A percentile compares a stretch with the other conserved stretches of the same genome.
Conservation (phyloP, 2,329 filamentous ascomycete species). For the Penicillium sp. region DNA sequence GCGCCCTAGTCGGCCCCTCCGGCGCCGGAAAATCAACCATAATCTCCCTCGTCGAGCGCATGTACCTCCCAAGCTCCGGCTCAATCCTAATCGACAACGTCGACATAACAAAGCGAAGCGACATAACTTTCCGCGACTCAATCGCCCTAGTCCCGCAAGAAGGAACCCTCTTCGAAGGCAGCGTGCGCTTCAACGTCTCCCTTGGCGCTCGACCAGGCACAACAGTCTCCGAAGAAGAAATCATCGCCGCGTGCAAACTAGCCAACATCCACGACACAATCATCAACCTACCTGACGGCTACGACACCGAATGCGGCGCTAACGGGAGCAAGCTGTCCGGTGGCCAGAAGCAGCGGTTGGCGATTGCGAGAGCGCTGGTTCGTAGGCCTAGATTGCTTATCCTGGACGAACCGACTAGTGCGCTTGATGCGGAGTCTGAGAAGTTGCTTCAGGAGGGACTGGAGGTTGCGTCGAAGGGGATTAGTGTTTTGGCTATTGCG, state of each 20-base stretch:
- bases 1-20: constrained; percentile 68
- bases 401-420: constrained; percentile 65
- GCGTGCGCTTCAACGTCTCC: constrained; percentile 51
- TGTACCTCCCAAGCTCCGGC: constrained; percentile 58
- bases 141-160: constrained; percentile 55
- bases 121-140: constrained; percentile 47
- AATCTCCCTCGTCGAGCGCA: constrained; percentile 59
- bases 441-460: constrained; percentile 51
- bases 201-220: constrained; percentile 56
- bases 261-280: constrained; percentile 75
- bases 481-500: constrained; percentile 47
- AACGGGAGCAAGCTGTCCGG: constrained; percentile 58
- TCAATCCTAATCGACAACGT: constrained; percentile 57
- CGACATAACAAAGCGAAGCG: constrained; percentile 48
- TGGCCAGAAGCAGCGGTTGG: constrained; percentile 62
- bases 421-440: constrained; percentile 60
- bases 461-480: constrained; percentile 35
- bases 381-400: constrained; percentile 60
- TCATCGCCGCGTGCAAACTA: constrained; percentile 67
- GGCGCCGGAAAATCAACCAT: constrained; percentile 72
- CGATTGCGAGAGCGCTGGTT: constrained; percentile 62
- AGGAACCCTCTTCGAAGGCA: constrained; percentile 53
- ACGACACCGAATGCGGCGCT: constrained; percentile 57
- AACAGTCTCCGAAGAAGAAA: constrained; percentile 62
- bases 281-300: constrained; percentile 63